Percentiles rank a stretch among this genome's conserved stretches.
Conservation (phyloP, 495 filamentous ascomycete species). For the Xylaria acuta region DNA sequence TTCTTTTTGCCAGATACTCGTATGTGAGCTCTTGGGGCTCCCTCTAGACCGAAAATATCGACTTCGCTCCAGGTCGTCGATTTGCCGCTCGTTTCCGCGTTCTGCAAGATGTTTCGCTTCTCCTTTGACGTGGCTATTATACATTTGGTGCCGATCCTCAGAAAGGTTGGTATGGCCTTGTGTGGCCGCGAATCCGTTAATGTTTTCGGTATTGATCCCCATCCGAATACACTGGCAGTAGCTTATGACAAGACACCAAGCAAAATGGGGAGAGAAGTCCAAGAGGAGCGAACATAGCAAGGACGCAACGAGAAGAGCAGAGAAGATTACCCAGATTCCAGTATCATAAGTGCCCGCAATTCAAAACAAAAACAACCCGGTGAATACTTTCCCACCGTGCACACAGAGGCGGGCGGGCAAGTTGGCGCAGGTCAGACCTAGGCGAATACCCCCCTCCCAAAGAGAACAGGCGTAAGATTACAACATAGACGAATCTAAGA, state of each 20-base stretch:
- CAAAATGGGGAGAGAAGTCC: background rate
- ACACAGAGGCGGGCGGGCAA: background rate
- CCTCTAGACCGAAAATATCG: background rate
- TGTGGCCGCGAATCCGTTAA: background rate
- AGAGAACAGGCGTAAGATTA: background rate
- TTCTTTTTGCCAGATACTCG: background rate
- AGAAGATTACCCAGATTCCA: constrained; percentile 17
- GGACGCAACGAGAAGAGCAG: background rate
- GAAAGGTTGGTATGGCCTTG: background rate
- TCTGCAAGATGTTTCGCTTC: background rate
- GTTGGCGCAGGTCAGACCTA: background rate
- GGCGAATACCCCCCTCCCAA: background rate
- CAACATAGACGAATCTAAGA: background rate
- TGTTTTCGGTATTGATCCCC: background rate
- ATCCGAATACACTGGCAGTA: background rate
- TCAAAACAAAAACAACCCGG: constrained; percentile 1
- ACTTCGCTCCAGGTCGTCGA: background rate
- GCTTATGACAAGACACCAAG: background rate
- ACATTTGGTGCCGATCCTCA: background rate
- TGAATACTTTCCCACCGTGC: background rate
- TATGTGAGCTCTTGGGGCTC: background rate
- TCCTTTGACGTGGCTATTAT: background rate
- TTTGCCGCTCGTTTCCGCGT: background rate
- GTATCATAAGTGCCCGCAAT: background rate
- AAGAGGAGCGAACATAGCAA: background rate